Base-by-base conservation (phyloP, 352 stramenopile genomes). In the Phytophthora palmivora region DNA sequence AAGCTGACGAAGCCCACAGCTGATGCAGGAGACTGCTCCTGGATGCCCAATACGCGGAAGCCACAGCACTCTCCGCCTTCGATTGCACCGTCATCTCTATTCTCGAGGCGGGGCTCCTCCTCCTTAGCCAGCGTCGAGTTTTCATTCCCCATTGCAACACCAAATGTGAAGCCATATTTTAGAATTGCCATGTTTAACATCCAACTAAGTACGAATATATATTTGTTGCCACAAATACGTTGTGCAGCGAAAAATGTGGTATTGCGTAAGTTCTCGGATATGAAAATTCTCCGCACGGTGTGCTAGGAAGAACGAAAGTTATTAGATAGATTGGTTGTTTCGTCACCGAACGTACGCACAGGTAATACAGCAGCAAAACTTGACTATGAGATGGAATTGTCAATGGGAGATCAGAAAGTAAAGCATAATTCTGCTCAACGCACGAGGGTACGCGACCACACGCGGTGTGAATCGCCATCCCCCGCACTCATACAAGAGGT, bases 31-130 rank as follows among this genome's bases (percentile, higher is more conserved):
- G 87, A 98, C 58, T 97, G 84, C 32, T 97, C 92, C 79, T 99
- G 96, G 37, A 99, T 98, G 19, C 96, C 96, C 26, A 99, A 65
- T 24, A 99, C 94, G 32, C 97, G 92, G 74, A 99, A 99, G 36
- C 96, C 97, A 49, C 70, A 84, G 70, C 65, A 82, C 37, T 94
- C 77, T 15, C 81, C 87, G 44, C 89, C 85, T 36, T 78, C 58
- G 8, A 79, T 58, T 7, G 82, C 63, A n/a, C 59, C 47, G 15
- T 71, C 68, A 1, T 57, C 61, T 59, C 32, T 42, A 12, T 47
- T 37, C 9, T 63, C 49, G 30, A 52, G 26, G 37, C 24, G 62
- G 12, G 37, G 46, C 38, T 65, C 47, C 28, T 55, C 62, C 8
- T 34, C 41, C 16, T 9, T 30, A 32, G 49, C 33, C 22, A 78